Evolutionary conservation across 257 asterid genomes (phyloP).

Genomic region (Agastache rugosa): DNA sequence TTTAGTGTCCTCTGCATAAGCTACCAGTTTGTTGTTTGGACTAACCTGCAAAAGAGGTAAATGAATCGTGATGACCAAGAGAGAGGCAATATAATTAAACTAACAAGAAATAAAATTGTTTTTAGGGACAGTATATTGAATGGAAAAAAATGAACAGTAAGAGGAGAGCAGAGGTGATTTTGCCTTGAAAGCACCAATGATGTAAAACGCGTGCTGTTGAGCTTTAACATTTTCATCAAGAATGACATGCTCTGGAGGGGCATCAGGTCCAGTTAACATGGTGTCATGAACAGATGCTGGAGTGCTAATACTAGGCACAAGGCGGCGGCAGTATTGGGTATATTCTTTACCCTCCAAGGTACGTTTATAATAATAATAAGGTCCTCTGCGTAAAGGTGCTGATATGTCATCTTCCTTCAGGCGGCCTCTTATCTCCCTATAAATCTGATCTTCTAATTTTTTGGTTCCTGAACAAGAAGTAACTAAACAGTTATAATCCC

Average conservation of each 20-base stretch:
- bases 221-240: constrained; percentile 92
- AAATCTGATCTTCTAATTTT: constrained; percentile 74
- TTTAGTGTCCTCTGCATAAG: constrained; percentile 92
- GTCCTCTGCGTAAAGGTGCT: constrained; percentile 70
- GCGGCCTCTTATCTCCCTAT: constrained; percentile 79
- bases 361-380: constrained; percentile 81
- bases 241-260: constrained; percentile 82
- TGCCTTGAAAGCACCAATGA: constrained; percentile 76
- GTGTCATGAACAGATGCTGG: constrained; percentile 73
- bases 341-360: constrained; percentile 93
- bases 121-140: constrained; percentile 7
- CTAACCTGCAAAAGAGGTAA: constrained; percentile 62
- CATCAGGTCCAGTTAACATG: constrained; percentile 84
- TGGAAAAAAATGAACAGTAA: neutral
- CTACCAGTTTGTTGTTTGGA: constrained; percentile 78
- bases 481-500: constrained; percentile 27
- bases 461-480: constrained; percentile 63
- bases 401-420: constrained; percentile 91
- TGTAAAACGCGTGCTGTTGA: constrained; percentile 64
- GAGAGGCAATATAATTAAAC: constrained; percentile 8
- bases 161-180: constrained; percentile 32
- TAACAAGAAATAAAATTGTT: constrained; percentile 11
- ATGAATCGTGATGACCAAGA: constrained; percentile 7
- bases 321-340: constrained; percentile 76
- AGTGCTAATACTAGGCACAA: constrained; percentile 49